Evolutionary conservation across 73 alveolate genomes (phyloP).

Genomic region (Paramecium sonneborni): DNA sequence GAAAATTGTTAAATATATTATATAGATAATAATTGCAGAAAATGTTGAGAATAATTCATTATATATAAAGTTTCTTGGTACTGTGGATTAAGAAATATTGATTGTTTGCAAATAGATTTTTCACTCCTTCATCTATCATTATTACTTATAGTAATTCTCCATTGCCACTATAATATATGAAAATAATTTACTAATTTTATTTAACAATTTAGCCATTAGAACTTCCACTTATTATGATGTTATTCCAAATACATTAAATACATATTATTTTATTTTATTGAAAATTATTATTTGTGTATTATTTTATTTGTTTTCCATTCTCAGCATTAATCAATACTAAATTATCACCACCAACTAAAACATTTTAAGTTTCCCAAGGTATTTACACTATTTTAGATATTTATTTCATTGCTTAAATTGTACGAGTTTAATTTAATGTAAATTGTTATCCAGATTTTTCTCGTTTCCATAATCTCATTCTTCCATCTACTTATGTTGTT

Average conservation of each 20-base stretch:
- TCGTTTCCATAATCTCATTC: constrained; percentile 32
- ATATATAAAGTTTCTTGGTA: neutral
- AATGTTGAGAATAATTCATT: neutral
- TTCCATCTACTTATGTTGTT: constrained; percentile 16
- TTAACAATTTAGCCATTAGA: neutral
- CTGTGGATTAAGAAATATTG: neutral
- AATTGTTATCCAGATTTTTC: neutral
- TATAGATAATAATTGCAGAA: neutral
- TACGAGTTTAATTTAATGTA: neutral
- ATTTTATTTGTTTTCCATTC: neutral
- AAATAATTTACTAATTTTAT: neutral
- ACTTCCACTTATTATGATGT: neutral
- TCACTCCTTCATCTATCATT: neutral
- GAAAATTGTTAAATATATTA: too few species aligned
- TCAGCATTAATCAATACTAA: neutral
- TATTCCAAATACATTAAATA: neutral
- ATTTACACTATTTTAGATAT: neutral
- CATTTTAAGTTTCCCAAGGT: constrained; percentile 7
- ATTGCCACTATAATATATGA: neutral
- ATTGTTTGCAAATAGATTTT: neutral
- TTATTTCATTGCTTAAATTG: neutral
- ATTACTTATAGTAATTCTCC: constrained; percentile 1
- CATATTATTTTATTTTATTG: neutral
- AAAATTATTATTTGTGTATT: neutral
- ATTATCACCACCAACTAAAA: constrained; percentile 2